These are phyloP conservation scores for Chrysosporium keratinophilum DNA, from an alignment of 2,329 filamentous ascomycete species.

Conservation along the genomic window DNA sequence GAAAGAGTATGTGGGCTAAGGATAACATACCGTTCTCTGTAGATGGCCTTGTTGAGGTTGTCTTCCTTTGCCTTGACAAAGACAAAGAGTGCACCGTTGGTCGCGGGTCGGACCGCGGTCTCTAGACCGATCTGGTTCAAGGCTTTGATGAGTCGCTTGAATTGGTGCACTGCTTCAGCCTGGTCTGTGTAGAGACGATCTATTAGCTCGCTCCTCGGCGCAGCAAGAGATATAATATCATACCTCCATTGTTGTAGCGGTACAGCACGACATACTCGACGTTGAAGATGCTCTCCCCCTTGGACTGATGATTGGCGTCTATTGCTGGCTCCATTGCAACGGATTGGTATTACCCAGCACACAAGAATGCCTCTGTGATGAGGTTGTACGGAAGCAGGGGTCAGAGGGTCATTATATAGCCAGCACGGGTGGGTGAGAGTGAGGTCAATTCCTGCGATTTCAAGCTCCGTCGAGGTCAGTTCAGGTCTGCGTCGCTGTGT, in stretches of 20 bases:
- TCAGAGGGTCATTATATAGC: not conserved
- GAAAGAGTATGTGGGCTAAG: too few species aligned
- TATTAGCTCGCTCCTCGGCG: conserved; percentile 9
- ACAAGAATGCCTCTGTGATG: not conserved
- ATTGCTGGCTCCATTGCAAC: conserved; percentile 7
- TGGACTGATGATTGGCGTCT: not conserved
- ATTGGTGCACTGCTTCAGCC: conserved; percentile 59
- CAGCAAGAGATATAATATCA: not conserved
- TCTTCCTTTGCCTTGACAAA: conserved; percentile 73
- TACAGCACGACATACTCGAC: conserved; percentile 87
- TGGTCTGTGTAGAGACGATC: conserved; percentile 44
- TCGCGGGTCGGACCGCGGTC: conserved; percentile 75
- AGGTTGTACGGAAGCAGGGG: too few species aligned
- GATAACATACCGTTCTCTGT: conserved; percentile 55
- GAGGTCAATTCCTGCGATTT: not conserved
- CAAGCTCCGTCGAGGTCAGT: too few species aligned
- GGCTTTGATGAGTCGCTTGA: conserved; percentile 64
- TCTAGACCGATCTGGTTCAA: conserved; percentile 71
- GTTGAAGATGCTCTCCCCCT: conserved; percentile 47
- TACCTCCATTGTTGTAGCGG: conserved; percentile 59
- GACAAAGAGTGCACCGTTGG: conserved; percentile 63
- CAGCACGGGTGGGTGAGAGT: not conserved
- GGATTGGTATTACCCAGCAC: not conserved
- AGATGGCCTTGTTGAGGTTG: conserved; percentile 68
- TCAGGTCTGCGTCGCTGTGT: not conserved